These are phyloP conservation scores for Blastobotrys parvus DNA, from an alignment of 805 yeast species.

Conservation along the genomic window DNA sequence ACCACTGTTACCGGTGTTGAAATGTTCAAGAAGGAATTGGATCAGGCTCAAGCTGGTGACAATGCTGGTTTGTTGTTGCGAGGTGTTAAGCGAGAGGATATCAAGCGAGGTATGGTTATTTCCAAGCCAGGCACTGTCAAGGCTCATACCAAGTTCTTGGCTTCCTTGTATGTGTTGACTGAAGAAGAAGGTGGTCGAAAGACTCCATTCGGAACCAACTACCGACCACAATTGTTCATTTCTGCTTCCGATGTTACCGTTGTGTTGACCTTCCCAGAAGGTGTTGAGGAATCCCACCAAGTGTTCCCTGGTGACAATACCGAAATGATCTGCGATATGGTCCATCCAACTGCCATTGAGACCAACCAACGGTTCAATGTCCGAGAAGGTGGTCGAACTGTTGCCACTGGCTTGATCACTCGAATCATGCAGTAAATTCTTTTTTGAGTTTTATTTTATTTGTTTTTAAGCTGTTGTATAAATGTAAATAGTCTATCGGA, in stretches of 20 bases:
- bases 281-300: constrained; percentile 78
- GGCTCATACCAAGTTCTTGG: constrained; percentile 89
- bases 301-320: constrained; percentile 98
- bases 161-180: constrained; percentile 85
- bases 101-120: constrained; percentile 94
- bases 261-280: constrained; percentile 79
- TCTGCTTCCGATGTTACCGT: constrained; percentile 96
- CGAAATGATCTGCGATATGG: constrained; percentile 87
- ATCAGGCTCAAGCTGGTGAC: constrained; percentile 97
- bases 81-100: constrained; percentile 97
- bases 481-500: neutral
- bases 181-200: constrained; percentile 99
- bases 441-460: neutral
- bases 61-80: constrained; percentile 96
- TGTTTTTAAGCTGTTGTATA: neutral
- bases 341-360: constrained; percentile 89
- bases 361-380: constrained; percentile 97
- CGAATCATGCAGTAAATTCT: constrained; percentile 71
- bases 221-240: constrained; percentile 95
- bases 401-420: constrained; percentile 97
- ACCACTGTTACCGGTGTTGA: constrained; percentile 97
- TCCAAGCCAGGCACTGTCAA: constrained; percentile 87
- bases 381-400: constrained; percentile 99
- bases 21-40: constrained; percentile 99
- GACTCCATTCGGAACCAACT: constrained; percentile 92